A percentile compares a stretch with the other conserved stretches of the same genome.
Evolutionary conservation across 2,329 filamentous ascomycete species (phyloP).

Genomic region (Fusarium sarcochroum): DNA sequence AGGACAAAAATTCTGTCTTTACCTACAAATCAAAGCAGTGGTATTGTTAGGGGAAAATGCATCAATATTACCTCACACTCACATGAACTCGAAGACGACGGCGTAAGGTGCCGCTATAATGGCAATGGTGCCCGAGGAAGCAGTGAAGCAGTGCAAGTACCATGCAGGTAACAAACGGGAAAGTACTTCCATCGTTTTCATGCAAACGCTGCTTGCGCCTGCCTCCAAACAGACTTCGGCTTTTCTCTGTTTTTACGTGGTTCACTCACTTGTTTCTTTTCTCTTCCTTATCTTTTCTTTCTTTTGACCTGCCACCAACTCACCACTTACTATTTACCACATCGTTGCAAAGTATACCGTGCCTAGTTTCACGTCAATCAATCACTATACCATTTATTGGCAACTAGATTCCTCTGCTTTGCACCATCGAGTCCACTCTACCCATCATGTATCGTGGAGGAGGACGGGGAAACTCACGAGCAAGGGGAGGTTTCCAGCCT

Average conservation of each 20-base stretch:
- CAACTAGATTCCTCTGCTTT: background rate
- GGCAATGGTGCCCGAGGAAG: slow-evolving; percentile 1
- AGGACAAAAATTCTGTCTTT: no score
- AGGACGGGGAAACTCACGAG: slow-evolving; percentile 5
- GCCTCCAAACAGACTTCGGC: background rate
- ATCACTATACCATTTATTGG: background rate
- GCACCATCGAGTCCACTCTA: background rate
- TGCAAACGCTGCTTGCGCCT: background rate
- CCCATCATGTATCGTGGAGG: slow-evolving; percentile 14
- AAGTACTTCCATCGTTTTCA: background rate
- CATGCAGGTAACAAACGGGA: slow-evolving; percentile 17
- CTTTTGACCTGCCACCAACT: background rate
- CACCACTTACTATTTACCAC: background rate
- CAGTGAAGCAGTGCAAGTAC: slow-evolving; percentile 4
- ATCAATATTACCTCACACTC: background rate
- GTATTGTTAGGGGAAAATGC: no score
- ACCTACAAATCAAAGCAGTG: no score
- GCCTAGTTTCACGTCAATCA: background rate
- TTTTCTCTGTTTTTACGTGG: background rate
- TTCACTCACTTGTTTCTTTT: background rate
- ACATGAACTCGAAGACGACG: no score
- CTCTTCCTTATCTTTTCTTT: background rate
- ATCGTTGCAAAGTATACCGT: background rate
- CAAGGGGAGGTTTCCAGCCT: background rate
- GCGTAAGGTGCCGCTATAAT: no score